A percentile compares a stretch with the other conserved stretches of the same genome.
phyloP scores from a whole-genome alignment of 345 rosid species.

The Moricandia arvensis region DNA sequence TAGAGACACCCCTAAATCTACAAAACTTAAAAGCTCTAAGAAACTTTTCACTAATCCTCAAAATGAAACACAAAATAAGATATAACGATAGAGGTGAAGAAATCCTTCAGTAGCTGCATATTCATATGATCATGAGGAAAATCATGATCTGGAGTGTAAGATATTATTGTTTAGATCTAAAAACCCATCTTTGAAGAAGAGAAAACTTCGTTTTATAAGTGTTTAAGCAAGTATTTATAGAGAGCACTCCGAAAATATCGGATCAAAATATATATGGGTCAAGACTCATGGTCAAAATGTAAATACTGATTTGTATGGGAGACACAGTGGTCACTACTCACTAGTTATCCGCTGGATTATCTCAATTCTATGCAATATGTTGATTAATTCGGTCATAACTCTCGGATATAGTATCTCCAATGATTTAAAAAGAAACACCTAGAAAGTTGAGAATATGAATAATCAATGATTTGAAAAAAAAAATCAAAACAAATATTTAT shows the following conservation, averaged over 20 bases:
- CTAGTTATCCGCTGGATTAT: no score
- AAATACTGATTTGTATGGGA: background rate
- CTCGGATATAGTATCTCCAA: no score
- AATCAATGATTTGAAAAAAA: no score
- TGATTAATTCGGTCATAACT: no score
- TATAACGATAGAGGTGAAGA: background rate
- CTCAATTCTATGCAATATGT: no score
- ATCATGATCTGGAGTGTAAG: background rate
- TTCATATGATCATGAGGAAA: background rate
- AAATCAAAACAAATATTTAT: no score
- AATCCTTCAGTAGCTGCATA: background rate
- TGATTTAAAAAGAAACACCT: no score
- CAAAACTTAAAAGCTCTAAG: background rate
- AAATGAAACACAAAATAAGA: background rate
- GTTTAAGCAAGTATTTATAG: background rate
- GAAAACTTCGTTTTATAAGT: background rate
- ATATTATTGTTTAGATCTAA: background rate
- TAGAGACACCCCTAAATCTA: background rate
- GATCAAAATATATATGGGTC: background rate
- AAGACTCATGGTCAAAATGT: background rate
- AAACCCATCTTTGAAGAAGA: background rate
- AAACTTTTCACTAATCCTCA: background rate
- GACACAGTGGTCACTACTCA: no score
- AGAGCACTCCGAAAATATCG: background rate
- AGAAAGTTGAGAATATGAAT: no score